These are phyloP conservation scores for Pseudoperonospora humuli DNA, from an alignment of 352 stramenopile genomes.

Conservation along the genomic window DNA sequence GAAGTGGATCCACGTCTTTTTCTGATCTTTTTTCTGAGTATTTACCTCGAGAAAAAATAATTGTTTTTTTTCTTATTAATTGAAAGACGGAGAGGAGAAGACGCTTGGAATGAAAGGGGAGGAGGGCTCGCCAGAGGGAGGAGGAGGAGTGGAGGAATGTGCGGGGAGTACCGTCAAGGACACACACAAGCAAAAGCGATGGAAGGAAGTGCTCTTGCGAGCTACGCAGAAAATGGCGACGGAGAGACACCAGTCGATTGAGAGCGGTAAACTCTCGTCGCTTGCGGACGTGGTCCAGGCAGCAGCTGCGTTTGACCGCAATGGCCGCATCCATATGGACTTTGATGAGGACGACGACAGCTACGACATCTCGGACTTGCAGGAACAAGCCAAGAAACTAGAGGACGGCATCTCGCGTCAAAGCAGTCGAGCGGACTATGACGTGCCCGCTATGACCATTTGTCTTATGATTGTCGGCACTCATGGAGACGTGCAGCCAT, in stretches of 20 bases:
- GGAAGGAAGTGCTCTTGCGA: conserved; percentile 19
- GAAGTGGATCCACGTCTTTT: no score
- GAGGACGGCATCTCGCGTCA: conserved; percentile 14
- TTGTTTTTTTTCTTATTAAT: no score
- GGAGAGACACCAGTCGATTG: conserved; percentile 10
- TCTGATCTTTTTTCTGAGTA: no score
- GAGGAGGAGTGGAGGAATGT: no score
- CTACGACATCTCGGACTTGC: conserved; percentile 35
- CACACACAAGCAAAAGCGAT: conserved; percentile 15
- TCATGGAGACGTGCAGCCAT: conserved; percentile 80
- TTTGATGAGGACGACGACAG: conserved; percentile 39
- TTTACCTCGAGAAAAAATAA: no score
- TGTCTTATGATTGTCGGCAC: conserved; percentile 90
- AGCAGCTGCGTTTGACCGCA: conserved; percentile 33
- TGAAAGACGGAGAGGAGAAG: no score
- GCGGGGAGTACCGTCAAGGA: no score
- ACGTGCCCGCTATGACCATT: conserved; percentile 50
- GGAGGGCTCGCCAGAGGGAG: no score
- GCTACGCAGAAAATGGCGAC: conserved; percentile 19
- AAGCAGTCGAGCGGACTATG: conserved; percentile 13
- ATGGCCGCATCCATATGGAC: conserved; percentile 44
- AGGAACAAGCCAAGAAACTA: conserved; percentile 16
- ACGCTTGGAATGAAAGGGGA: no score
- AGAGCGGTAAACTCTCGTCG: conserved; percentile 10
- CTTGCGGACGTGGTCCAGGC: conserved; percentile 41